Evolutionary conservation across 1,139 yeast genomes (phyloP).

Genomic region (Tardiomyces digboiensis): DNA sequence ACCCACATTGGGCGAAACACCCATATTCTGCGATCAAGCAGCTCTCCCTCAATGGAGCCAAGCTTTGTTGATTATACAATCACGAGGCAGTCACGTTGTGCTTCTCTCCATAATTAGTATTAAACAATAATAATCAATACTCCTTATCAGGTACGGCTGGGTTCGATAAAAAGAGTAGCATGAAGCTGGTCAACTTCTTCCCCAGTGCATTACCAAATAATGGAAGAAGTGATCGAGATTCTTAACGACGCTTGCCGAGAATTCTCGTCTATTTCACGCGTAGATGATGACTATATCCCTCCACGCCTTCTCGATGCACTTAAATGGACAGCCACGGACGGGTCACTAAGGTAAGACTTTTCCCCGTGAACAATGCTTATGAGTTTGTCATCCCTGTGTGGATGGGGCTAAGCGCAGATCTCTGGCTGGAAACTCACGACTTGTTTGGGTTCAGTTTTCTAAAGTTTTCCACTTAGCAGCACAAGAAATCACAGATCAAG

Average conservation of each 20-base stretch:
- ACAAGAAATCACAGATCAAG: conserved; percentile 1
- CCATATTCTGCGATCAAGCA: neutral
- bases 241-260: neutral
- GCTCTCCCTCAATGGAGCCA: neutral
- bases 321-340: conserved; percentile 3
- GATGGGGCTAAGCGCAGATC: neutral
- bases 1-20: neutral
- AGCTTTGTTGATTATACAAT: too few species aligned
- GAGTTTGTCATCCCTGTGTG: neutral
- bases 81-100: too few species aligned
- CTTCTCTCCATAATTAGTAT: too few species aligned
- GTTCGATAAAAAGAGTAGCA: too few species aligned
- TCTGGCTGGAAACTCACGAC: neutral
- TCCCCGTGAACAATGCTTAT: neutral
- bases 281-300: neutral
- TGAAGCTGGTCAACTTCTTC: too few species aligned
- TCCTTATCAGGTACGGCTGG: too few species aligned
- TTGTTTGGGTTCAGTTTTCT: neutral
- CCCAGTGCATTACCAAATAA: too few species aligned
- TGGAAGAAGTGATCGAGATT: neutral
- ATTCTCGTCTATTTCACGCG: neutral
- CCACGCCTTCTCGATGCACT: neutral
- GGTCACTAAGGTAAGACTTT: conserved; percentile 6
- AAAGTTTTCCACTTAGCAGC: neutral
- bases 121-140: too few species aligned